Evolutionary conservation across 345 rosid genomes (phyloP).

Genomic region (Pugionium dolabratum): DNA sequence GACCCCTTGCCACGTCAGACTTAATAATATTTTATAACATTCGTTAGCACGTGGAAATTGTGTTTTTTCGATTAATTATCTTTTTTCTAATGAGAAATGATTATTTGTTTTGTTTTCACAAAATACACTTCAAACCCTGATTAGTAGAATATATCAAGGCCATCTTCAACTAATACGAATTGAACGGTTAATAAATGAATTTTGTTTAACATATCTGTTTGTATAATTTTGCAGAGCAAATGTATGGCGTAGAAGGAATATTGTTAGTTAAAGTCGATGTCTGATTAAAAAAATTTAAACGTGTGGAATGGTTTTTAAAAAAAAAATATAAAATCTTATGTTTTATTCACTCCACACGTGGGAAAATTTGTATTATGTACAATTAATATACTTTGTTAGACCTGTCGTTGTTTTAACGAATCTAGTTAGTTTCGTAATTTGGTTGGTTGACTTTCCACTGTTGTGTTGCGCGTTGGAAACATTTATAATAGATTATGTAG

Average conservation of each 20-base stretch:
- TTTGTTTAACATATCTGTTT: too few species aligned
- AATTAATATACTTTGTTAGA: constrained; percentile 10
- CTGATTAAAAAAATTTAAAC: too few species aligned
- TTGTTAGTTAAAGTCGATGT: too few species aligned
- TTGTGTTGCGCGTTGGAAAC: constrained; percentile 24
- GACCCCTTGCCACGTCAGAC: constrained; percentile 5
- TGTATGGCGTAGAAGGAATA: too few species aligned
- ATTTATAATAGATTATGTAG: not conserved
- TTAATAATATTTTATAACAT: not conserved
- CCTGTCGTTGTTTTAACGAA: constrained; percentile 23
- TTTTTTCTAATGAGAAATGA: not conserved
- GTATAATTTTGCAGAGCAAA: too few species aligned
- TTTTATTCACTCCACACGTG: not conserved
- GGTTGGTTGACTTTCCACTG: constrained; percentile 12
- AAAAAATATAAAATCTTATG: too few species aligned
- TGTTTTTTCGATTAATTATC: constrained; percentile 5
- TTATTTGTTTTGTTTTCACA: not conserved
- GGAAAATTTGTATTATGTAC: not conserved
- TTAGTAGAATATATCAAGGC: too few species aligned
- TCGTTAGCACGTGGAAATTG: constrained; percentile 30
- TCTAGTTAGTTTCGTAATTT: constrained; percentile 7
- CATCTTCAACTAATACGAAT: too few species aligned
- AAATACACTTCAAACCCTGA: too few species aligned
- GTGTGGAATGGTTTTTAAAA: too few species aligned
- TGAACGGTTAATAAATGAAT: too few species aligned